Evolutionary conservation across 495 filamentous ascomycete genomes (phyloP).

Genomic region (Podospora australis): DNA sequence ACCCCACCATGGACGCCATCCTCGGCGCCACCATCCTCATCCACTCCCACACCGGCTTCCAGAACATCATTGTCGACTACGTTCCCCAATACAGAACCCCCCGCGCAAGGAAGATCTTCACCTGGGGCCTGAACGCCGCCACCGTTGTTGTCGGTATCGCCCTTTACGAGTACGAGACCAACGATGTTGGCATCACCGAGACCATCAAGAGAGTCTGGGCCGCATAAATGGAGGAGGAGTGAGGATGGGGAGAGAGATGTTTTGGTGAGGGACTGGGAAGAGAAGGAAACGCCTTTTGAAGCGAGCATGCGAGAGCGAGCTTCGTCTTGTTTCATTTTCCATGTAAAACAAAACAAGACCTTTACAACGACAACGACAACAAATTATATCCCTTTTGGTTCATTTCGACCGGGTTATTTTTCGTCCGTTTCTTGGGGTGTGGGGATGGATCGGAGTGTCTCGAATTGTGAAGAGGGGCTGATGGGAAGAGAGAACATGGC

Average conservation of each 20-base stretch:
- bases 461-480: background rate
- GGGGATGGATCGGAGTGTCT: background rate
- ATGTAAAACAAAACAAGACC: background rate
- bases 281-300: too few relatives aligned
- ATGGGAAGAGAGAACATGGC: background rate
- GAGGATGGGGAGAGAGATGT: background rate
- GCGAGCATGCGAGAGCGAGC: too few relatives aligned
- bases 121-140: slow-evolving; percentile 71
- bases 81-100: slow-evolving; percentile 67
- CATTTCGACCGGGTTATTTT: slow-evolving; percentile 4
- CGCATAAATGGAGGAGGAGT: slow-evolving; percentile 38
- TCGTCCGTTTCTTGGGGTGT: slow-evolving; percentile 4
- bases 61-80: slow-evolving; percentile 87
- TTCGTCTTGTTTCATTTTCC: slow-evolving; percentile 1
- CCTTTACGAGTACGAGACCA: slow-evolving; percentile 99
- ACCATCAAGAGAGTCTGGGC: slow-evolving; percentile 80
- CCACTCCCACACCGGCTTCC: slow-evolving; percentile 92
- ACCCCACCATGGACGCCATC: slow-evolving; percentile 79
- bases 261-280: background rate
- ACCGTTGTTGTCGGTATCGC: slow-evolving; percentile 79
- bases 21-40: slow-evolving; percentile 78
- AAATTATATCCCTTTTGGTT: slow-evolving; percentile 9
- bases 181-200: slow-evolving; percentile 91
- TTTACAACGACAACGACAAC: slow-evolving; percentile 2
- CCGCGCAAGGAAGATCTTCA: slow-evolving; percentile 52